Evolutionary conservation across 352 stramenopile species (phyloP), one percentile per base, ranked within the genome.

Genomic region (Paralagenidium karlingii): DNA sequence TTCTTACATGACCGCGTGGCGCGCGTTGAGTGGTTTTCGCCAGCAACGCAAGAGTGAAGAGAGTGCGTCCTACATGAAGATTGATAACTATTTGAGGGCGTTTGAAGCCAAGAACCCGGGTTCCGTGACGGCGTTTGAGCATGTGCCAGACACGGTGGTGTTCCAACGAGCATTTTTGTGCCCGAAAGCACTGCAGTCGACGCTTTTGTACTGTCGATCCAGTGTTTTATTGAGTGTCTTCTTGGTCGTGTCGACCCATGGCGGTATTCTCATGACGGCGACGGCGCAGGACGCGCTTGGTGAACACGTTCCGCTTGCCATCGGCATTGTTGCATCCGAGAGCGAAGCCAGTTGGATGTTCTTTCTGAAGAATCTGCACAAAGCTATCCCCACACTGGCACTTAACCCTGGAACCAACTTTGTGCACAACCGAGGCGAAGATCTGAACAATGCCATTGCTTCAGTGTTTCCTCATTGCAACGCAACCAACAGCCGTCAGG

Each of bases 1-100:
- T 36, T 82, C 65, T 11, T 87, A 87, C 37, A 84, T 87, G 74
- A 83, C 74, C 12, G 69, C 74, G 7, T 87, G 74, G 74, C 59
- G 74, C 27, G 74, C 74, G 9, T 49, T 87, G 13, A 79, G 58
- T 43, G 65, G 68, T 5, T 82, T 84, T 32, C 59, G 68, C 16
- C 69, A 84, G 43, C 63, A 84, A 34, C 59, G 68, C 22, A 82
- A 81, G 39, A 40, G 66, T 6, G 69, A 82, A 28, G 74, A 87
- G 21, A 68, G 56, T 18, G 42, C 55, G 31, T 84, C 68, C n/a
- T 87, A 68, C 31, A 71, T 64, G 61, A 82, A 78, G 49, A 56
- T 87, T 26, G 21, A 47, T 2, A 68, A 63, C 19, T 87, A 87
- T 42, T 31, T 87, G 32, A 46, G 73, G n/a, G 53, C 63, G 2